phyloP scores from a whole-genome alignment of 2,329 filamentous ascomycete species.

The Penicillium sp. region DNA sequence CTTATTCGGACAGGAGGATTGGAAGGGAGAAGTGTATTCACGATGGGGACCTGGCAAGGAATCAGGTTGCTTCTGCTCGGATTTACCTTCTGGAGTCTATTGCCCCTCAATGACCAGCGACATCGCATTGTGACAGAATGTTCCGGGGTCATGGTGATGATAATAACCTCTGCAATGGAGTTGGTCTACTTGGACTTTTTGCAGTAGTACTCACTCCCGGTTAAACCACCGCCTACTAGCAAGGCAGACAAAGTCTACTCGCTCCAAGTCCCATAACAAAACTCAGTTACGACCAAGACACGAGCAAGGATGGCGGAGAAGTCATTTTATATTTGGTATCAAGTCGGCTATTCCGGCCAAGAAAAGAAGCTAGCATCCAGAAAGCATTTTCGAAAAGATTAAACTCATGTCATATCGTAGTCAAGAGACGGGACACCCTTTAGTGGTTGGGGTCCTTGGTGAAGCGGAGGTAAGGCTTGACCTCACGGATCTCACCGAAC shows the following conservation, averaged over 20 bases:
- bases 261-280: neutral
- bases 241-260: neutral
- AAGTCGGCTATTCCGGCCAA: slow-evolving; percentile 13
- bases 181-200: neutral
- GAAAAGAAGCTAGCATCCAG: neutral
- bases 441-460: slow-evolving; percentile 38
- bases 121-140: neutral
- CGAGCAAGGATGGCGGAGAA: slow-evolving; percentile 1
- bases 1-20: too few species aligned
- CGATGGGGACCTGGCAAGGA: too few species aligned
- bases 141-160: neutral
- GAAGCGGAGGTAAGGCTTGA: slow-evolving; percentile 56
- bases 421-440: slow-evolving; percentile 11
- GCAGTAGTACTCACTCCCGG: neutral
- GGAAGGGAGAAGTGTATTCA: too few species aligned
- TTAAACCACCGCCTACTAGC: neutral
- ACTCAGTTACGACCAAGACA: neutral
- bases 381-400: neutral
- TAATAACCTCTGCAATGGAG: neutral
- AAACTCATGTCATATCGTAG: slow-evolving; percentile 16
- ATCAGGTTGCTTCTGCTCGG: too few species aligned
- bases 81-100: too few species aligned
- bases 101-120: neutral
- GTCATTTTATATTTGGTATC: slow-evolving; percentile 26
- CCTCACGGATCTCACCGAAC: slow-evolving; percentile 71